Conservation (phyloP, 495 filamentous ascomycete genomes). For the Daldinia loculata region DNA sequence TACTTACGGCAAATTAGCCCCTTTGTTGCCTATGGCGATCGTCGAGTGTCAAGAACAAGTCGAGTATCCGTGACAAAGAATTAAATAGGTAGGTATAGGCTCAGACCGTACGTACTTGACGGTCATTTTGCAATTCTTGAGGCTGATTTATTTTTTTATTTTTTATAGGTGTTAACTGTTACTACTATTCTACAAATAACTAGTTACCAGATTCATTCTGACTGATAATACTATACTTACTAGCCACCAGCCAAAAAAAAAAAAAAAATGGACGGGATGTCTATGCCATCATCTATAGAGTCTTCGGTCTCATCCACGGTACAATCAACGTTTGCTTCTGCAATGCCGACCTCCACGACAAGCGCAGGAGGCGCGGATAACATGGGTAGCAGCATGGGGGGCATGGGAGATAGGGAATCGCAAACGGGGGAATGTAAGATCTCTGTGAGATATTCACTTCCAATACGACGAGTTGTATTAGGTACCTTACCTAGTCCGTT, state of each 20-base stretch:
- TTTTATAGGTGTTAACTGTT: too few relatives aligned
- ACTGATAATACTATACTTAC: neutral
- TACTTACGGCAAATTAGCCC: neutral
- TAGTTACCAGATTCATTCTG: too few relatives aligned
- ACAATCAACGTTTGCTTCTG: neutral
- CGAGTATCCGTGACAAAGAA: conserved; percentile 18
- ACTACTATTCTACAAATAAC: too few relatives aligned
- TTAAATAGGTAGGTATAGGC: neutral
- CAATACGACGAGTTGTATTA: neutral
- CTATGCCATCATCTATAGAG: conserved; percentile 14
- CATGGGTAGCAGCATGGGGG: conserved; percentile 6
- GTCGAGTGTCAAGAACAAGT: neutral
- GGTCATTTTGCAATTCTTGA: neutral
- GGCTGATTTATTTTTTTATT: neutral
- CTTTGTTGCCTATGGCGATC: conserved; percentile 19
- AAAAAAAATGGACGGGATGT: conserved; percentile 31
- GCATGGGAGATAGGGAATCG: conserved; percentile 4
- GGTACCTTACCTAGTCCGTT: too few relatives aligned
- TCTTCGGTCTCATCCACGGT: neutral
- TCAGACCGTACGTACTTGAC: too few relatives aligned
- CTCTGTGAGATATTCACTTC: conserved; percentile 25
- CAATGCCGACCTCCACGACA: conserved; percentile 10
- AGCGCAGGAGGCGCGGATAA: neutral
- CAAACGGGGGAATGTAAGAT: conserved; percentile 24
- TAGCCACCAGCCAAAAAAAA: neutral